Base-by-base conservation (phyloP, 192 early-diverging fungal genomes). In the Allomyces macrogynus region DNA sequence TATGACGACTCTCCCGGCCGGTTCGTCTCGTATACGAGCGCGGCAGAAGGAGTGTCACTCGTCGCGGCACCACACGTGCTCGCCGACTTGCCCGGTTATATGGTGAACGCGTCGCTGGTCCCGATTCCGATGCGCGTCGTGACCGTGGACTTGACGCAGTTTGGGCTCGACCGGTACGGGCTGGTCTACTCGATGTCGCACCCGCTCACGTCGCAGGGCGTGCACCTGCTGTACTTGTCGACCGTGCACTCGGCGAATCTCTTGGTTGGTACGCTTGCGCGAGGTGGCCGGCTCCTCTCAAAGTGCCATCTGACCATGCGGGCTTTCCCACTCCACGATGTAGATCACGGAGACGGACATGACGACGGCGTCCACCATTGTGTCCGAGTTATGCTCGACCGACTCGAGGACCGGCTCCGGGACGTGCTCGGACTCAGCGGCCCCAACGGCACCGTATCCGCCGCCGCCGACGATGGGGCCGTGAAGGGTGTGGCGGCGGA, bases 11-110 rank as follows among this genome's bases (percentile, higher is more conserved):
- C 67, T 66, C 65, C 73, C 0, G 73, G 74, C 23, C 71, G 82
- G n/a, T 85, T 87, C 76, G 84, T 87, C 67, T 84, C 80, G 0
- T 87, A 84, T 68, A 87, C 85, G 11, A 70, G 80, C 14, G 81
- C 78, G 10, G 73, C 72, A 27, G 84, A 87, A 25, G 83, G 84
- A 61, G 80, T 87, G 3, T 85, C 84, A 4, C 75, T 87, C 64
- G 75, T 87, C 54, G 82, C 81, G 4, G 84, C 86, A 40, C 77
- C 74, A 8, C 64, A 69, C n/a, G 79, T 86, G 20, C 62, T 87
- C 14, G 74, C 74, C 24, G 66, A 76, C 27, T 80, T 80, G 67
- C 69, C 74, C n/a, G 74, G 74, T 26, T 70, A 80, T 26, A 68
- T 72, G n/a, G 61, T 82, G 18, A 80, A 78, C 40, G 74, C 71